Percentiles rank a stretch among this genome's conserved stretches.
Conservation (phyloP, 176 grass and related monocot genomes). For the Oryza glaberrima region DNA sequence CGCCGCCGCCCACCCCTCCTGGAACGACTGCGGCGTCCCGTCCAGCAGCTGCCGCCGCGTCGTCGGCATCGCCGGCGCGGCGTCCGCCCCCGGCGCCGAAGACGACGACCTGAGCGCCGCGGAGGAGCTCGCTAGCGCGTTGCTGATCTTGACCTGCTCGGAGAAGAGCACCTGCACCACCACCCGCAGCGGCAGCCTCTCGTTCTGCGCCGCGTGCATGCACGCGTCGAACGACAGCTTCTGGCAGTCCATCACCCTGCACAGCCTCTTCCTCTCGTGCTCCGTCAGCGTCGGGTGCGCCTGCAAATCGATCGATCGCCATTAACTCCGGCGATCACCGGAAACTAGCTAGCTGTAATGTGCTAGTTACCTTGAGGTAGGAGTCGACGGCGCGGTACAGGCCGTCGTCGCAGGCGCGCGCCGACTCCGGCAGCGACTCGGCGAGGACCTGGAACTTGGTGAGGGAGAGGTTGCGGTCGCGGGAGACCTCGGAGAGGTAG, state of each 20-base stretch:
- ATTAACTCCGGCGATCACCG: neutral
- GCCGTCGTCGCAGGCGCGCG: constrained; percentile 86
- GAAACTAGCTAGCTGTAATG: neutral
- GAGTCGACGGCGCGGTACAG: constrained; percentile 96
- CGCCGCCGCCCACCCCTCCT: constrained; percentile 89
- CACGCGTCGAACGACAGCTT: constrained; percentile 97
- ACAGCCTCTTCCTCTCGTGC: constrained; percentile 90
- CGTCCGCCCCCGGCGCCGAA: neutral
- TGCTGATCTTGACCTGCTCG: constrained; percentile 97
- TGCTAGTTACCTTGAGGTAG: constrained; percentile 75
- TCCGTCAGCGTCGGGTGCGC: constrained; percentile 90
- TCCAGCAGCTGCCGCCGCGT: constrained; percentile 88
- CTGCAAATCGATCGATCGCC: constrained; percentile 18
- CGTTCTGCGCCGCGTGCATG: constrained; percentile 98
- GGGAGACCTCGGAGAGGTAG: constrained; percentile 96
- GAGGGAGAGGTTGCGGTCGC: constrained; percentile 85
- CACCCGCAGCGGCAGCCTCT: constrained; percentile 91
- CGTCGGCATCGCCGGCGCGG: constrained; percentile 7
- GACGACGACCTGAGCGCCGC: constrained; percentile 24
- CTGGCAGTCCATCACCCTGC: constrained; percentile 99
- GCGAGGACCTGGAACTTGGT: constrained; percentile 97
- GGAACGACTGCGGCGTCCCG: constrained; percentile 93
- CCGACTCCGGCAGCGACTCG: constrained; percentile 86
- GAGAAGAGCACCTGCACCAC: constrained; percentile 99
- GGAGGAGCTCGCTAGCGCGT: constrained; percentile 66